A percentile compares a stretch with the other conserved stretches of the same genome.
phyloP scores from a whole-genome alignment of 108 stramenopile species.

The Discostella pseudostelligera region DNA sequence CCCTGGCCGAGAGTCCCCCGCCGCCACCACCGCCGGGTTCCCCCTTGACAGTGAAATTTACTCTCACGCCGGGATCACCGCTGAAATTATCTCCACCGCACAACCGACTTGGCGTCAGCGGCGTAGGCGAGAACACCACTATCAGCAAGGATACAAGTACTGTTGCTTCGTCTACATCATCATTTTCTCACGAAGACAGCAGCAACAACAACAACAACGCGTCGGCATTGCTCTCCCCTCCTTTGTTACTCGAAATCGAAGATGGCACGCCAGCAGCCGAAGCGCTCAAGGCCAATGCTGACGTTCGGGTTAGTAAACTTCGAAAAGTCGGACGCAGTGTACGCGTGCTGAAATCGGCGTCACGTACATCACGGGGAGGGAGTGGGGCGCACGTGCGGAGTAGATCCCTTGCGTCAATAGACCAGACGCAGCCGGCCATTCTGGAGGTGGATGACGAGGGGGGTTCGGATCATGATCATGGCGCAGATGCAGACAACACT shows the following conservation, averaged over 20 bases:
- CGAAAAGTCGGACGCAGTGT: slow-evolving; percentile 71
- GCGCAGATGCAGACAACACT: background rate
- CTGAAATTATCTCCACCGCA: no score
- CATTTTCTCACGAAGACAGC: background rate
- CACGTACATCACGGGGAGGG: background rate
- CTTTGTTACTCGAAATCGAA: slow-evolving; percentile 52
- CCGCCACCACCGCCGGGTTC: background rate
- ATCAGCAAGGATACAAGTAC: background rate
- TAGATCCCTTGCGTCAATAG: slow-evolving; percentile 1
- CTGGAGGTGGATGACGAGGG: slow-evolving; percentile 40
- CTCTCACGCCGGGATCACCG: no score
- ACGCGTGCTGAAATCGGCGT: slow-evolving; percentile 53
- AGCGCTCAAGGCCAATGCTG: slow-evolving; percentile 74
- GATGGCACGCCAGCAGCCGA: slow-evolving; percentile 80
- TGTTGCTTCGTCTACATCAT: slow-evolving; percentile 7
- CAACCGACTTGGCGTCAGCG: background rate
- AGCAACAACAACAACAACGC: slow-evolving; percentile 1
- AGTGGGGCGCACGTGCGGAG: background rate
- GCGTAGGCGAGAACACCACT: background rate
- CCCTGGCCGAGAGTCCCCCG: slow-evolving; percentile 14
- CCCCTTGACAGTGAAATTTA: no score
- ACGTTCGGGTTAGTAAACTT: slow-evolving; percentile 61
- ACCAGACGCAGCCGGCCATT: slow-evolving; percentile 25
- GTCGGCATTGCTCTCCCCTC: slow-evolving; percentile 13
- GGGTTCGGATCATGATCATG: slow-evolving; percentile 1